Evolutionary conservation across 164 flowering plant species (phyloP), one percentile per base, ranked within the genome.

Genomic region (Stephania cephalantha): DNA sequence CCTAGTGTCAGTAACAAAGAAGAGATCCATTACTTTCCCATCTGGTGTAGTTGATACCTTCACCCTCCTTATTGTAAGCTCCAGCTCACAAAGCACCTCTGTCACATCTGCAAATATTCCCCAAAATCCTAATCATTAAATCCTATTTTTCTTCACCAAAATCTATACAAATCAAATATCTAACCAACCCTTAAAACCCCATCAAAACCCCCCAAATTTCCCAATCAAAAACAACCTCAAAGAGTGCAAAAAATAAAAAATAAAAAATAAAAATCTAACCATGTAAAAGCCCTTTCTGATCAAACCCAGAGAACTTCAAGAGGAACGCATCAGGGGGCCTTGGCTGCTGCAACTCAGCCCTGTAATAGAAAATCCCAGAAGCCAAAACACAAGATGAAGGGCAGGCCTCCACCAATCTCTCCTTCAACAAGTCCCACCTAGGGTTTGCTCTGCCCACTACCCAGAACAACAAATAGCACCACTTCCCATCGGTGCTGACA

Each of bases 391-490:
- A 74, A 2, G 83, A 58, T 13, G 65, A 81, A 6, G 95, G 97
- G 74, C 97, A 90, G 0, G 82, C 84, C 17, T 80, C 82, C 25
- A 85, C 46, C 8, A 92, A 83, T 64, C 90, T 85, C 77, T 84
- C 84, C 80, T 91, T 90, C 84, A 92, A 82, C 74, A 72, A 82
- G 17, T 79, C 73, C 95, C 94, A 92, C 71, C 85, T 78, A 1
- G 87, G 81, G 17, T 79, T 73, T 30, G 82, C 71, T 25, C 75
- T 81, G 44, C 86, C 86, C 61, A 87, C 81, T 9, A 89, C 95
- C 97, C 97, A 92, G 46, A 90, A 79, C 46, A 90, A 88, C n/a
- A 90, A 46, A 83, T 88, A 92, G 77, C 97, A 92, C 94, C 97
- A 92, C 78, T 79, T 85, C 71, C 97, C 97, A 85, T 92, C 97